A percentile compares a stretch with the other conserved stretches of the same genome.
Evolutionary conservation across 1,139 yeast species (phyloP).

Genomic region (Wickerhamomyces sp.): DNA sequence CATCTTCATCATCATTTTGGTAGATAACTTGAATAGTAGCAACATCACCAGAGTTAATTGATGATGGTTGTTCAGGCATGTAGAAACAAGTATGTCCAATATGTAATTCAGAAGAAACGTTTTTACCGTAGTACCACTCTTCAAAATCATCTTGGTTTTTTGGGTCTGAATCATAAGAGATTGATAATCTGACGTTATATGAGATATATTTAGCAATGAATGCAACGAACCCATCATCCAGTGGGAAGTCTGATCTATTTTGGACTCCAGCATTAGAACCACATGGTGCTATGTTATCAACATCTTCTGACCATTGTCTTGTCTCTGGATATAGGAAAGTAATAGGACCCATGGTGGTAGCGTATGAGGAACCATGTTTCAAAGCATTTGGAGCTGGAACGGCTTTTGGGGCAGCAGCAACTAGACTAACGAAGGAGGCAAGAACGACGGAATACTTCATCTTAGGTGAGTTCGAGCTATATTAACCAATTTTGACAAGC

Average conservation of each 20-base stretch:
- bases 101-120: slow-evolving; percentile 32
- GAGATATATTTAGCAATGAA: slow-evolving; percentile 35
- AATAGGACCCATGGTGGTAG: slow-evolving; percentile 38
- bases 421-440: slow-evolving; percentile 16
- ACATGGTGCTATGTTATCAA: slow-evolving; percentile 38
- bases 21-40: slow-evolving; percentile 38
- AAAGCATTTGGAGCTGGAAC: slow-evolving; percentile 14
- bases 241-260: slow-evolving; percentile 37
- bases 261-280: slow-evolving; percentile 30
- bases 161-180: slow-evolving; percentile 34
- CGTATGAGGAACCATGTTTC: slow-evolving; percentile 25
- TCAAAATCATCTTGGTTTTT: slow-evolving; percentile 33
- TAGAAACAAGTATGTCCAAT: slow-evolving; percentile 39
- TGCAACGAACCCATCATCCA: slow-evolving; percentile 38
- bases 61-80: slow-evolving; percentile 34
- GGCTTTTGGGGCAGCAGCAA: slow-evolving; percentile 19
- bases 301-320: slow-evolving; percentile 38
- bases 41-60: slow-evolving; percentile 30
- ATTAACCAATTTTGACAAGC: background rate
- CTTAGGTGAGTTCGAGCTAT: background rate
- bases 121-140: slow-evolving; percentile 31
- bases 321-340: slow-evolving; percentile 36
- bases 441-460: slow-evolving; percentile 5
- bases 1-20: slow-evolving; percentile 33
- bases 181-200: slow-evolving; percentile 32